Evolutionary conservation across 1,284 basidiomycete species (phyloP), one percentile per base, ranked within the genome.

Genomic region (Volvariella surrecta): DNA sequence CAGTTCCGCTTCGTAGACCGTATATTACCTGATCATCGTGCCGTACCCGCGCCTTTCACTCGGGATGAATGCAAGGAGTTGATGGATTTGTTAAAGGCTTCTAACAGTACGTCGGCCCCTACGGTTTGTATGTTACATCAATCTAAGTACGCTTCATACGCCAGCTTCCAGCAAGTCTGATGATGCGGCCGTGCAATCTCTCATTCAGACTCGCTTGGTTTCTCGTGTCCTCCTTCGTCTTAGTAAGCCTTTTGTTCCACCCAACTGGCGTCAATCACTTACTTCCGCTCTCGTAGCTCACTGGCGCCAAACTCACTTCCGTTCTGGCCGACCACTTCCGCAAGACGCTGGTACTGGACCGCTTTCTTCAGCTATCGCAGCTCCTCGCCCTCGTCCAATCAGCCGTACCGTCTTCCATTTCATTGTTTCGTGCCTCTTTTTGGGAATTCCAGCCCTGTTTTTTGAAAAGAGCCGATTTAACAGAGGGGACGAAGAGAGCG

Each of bases 381-480:
- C 34, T 16, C 48, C 48, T 44, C 53, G 55, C 39, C 48, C 56
- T 2, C 57, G 66, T 1, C 65, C 74, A 1, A 60, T 80, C 53
- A 48, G 62, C n/a, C 71, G 74, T 18, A 64, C 64, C 4, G 46
- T 79, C 32, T 44, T 73, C 35, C 79, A 85, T 55, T 60, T 84
- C 51, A 32, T 82, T 37, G 56, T 82, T 44, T 74, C 77, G 0
- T 65, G 71, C 50, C 45, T 86, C 19, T 84, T 80, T 53, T 68
- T 88, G 10, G 84, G 84, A 2, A 76, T 88, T 40, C 84, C 85
- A 1, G 85, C 80, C 59, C 57, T 87, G 44, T 82, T 85, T 61
- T 58, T 76, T 50, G 70, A 74, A 35, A 72, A 76, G 32, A 57
- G 67, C 17, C 64, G 63, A 19, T 61, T 68, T 46, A 60, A 66